A percentile compares a stretch with the other conserved stretches of the same genome.
Evolutionary conservation across 768 basidiomycete genomes (phyloP).

Genomic region (Suillus variegatus): DNA sequence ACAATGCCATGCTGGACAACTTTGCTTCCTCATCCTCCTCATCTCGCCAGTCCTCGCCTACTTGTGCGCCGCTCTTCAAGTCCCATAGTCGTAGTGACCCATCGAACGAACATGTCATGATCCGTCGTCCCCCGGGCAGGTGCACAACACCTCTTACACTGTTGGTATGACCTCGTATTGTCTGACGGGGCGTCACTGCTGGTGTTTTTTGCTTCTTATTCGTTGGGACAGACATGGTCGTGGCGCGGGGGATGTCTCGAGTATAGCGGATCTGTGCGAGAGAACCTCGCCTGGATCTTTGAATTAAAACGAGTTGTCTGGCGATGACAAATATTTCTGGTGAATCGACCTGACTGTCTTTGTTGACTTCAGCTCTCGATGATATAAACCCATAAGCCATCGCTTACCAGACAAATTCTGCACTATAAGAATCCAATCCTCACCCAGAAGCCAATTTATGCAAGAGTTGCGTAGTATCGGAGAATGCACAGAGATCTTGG

Average conservation of each 20-base stretch:
- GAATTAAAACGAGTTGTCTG: neutral
- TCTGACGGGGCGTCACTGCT: neutral
- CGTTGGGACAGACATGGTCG: neutral
- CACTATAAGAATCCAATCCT: too few relatives aligned
- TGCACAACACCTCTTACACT: neutral
- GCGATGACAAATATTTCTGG: neutral
- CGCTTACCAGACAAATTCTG: too few relatives aligned
- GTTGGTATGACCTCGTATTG: neutral
- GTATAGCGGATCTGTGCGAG: neutral
- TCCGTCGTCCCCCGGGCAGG: neutral
- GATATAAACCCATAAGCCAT: neutral
- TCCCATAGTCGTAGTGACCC: neutral
- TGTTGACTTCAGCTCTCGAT: too few relatives aligned
- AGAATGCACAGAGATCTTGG: neutral
- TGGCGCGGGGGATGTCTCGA: neutral
- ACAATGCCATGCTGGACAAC: neutral
- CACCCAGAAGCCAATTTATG: too few relatives aligned
- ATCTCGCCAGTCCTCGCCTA: neutral
- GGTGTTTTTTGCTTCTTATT: neutral
- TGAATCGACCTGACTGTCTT: neutral
- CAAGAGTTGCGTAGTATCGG: neutral
- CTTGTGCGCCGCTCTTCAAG: neutral
- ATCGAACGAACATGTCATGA: neutral
- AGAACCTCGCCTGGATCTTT: neutral
- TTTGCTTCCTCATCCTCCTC: rapidly evolving